phyloP scores from a whole-genome alignment of 2,329 filamentous ascomycete species.

The Arthrobotrys sphaeroides region DNA sequence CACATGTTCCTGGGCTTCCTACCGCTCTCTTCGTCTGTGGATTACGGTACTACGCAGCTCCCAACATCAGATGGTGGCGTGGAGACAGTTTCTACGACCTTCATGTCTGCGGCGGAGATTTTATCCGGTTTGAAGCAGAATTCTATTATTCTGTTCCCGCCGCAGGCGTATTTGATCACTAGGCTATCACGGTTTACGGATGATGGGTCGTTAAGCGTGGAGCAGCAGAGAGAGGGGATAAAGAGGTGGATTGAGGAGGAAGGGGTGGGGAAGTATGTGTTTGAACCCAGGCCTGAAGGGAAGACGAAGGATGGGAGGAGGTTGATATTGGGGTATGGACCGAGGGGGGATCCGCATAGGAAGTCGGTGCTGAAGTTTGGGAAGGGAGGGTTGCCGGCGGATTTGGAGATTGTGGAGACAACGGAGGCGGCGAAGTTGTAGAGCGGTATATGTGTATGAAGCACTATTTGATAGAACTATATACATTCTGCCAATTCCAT shows the following conservation, averaged over 20 bases:
- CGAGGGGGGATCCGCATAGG: constrained; percentile 69
- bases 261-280: constrained; percentile 67
- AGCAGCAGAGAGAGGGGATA: constrained; percentile 61
- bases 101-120: constrained; percentile 63
- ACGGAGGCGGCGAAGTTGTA: constrained; percentile 62
- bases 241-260: constrained; percentile 68
- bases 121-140: constrained; percentile 70
- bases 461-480: too few relatives aligned
- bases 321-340: constrained; percentile 67
- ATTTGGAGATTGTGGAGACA: constrained; percentile 67
- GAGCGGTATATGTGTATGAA: not conserved
- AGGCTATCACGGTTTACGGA: constrained; percentile 68
- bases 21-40: constrained; percentile 62
- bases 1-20: constrained; percentile 98
- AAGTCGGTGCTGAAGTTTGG: constrained; percentile 69
- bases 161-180: constrained; percentile 79
- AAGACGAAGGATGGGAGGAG: constrained; percentile 63
- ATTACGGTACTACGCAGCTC: constrained; percentile 4
- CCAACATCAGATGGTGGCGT: constrained; percentile 75
- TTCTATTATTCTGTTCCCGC: constrained; percentile 86
- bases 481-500: too few relatives aligned
- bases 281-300: constrained; percentile 65
- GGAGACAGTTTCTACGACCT: constrained; percentile 77
- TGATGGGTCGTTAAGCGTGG: constrained; percentile 60
- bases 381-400: constrained; percentile 64